These are phyloP conservation scores for Cudoniella acicularis DNA, from an alignment of 495 filamentous ascomycete species.

Conservation along the genomic window DNA sequence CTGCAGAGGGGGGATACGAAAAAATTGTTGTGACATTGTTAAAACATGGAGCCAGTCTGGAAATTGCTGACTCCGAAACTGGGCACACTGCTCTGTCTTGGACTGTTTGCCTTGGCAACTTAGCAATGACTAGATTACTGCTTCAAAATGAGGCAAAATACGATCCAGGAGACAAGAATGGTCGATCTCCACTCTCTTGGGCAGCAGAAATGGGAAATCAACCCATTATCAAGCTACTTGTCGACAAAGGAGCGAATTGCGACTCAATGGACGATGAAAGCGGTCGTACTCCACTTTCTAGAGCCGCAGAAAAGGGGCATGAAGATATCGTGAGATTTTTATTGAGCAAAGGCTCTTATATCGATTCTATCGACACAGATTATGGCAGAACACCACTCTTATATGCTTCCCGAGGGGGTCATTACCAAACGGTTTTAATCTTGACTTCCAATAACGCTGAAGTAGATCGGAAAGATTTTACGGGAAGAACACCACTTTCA, in stretches of 20 bases:
- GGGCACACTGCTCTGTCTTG: background rate
- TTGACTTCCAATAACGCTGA: no score
- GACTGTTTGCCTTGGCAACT: background rate
- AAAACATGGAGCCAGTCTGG: background rate
- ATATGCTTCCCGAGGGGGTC: background rate
- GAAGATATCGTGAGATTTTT: background rate
- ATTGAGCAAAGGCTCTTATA: background rate
- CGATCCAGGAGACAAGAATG: background rate
- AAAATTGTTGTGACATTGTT: background rate
- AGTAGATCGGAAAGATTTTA: no score
- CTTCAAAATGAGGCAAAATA: background rate
- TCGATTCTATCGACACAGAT: background rate
- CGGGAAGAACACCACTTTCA: no score
- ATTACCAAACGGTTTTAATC: no score
- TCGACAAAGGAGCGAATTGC: conserved; percentile 5
- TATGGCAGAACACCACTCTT: background rate
- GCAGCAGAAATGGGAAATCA: conserved; percentile 2
- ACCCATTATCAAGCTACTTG: conserved; percentile 13
- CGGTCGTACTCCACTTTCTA: conserved; percentile 18
- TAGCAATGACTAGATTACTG: background rate
- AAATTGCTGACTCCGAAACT: background rate
- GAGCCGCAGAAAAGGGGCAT: conserved; percentile 8
- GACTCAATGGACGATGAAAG: conserved; percentile 15
- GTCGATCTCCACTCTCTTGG: conserved; percentile 3
- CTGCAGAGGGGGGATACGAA: background rate